A percentile compares a stretch with the other conserved stretches of the same genome.
phyloP scores from a whole-genome alignment of 768 basidiomycete species.

The Dendrothele bispora region DNA sequence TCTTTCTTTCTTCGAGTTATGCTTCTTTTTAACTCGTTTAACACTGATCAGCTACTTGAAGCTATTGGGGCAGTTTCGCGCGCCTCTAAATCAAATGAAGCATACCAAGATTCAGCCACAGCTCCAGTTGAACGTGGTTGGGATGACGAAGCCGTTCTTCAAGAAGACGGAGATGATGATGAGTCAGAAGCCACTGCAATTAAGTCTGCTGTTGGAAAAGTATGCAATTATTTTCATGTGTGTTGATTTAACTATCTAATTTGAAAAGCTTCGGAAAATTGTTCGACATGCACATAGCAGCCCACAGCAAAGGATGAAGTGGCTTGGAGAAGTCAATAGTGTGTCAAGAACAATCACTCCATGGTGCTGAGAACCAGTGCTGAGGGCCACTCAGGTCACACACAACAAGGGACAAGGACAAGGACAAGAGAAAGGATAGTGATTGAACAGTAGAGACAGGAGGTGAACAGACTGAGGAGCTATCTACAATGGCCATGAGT shows the following conservation, averaged over 20 bases:
- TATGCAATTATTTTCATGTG: constrained; percentile 6
- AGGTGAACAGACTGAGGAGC: too few relatives aligned
- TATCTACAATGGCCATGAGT: too few relatives aligned
- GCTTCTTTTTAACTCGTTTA: background rate
- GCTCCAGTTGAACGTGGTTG: constrained; percentile 7
- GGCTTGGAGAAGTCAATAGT: constrained; percentile 14
- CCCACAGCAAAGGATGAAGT: constrained; percentile 20
- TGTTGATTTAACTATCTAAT: too few relatives aligned
- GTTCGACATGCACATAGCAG: constrained; percentile 18
- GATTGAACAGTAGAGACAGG: too few relatives aligned
- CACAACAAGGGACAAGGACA: too few relatives aligned
- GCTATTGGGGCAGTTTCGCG: constrained; percentile 24
- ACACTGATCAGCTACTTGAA: constrained; percentile 30
- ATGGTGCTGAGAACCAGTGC: too few relatives aligned
- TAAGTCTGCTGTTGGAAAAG: constrained; percentile 15
- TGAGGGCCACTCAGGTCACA: too few relatives aligned
- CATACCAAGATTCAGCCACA: constrained; percentile 21
- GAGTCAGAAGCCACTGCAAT: background rate
- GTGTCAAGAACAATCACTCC: too few relatives aligned
- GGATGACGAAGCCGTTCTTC: constrained; percentile 12
- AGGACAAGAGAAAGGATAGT: too few relatives aligned
- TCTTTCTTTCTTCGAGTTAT: background rate
- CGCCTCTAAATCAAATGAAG: constrained; percentile 12
- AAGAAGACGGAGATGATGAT: constrained; percentile 12
- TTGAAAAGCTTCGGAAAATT: constrained; percentile 29